Base-by-base conservation (phyloP, 2,329 filamentous ascomycete genomes). In the Phyllosticta citriasiana region DNA sequence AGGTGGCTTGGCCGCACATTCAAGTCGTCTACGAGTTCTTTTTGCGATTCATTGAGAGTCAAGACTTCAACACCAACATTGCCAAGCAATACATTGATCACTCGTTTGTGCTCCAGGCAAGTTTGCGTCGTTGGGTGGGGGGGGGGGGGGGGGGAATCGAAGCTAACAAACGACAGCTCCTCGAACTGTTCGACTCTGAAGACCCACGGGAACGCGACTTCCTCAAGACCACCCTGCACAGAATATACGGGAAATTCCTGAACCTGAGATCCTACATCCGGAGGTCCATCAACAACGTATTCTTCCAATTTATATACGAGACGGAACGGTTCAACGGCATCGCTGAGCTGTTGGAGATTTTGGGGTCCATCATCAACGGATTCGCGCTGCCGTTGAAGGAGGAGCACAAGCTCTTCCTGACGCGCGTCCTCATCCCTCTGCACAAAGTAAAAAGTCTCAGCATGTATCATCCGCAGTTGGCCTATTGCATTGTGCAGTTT, bases 11-110 rank as follows among this genome's bases (percentile, higher is more conserved):
- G 94, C 94, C 94, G 7, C 94, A 99, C 74, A 99, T 99, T 63
- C 94, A 99, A 77, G 94, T 99, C 61, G 94, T 99, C 51, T 99
- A 99, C 76, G 94, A 99, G 76, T 99, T 99, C 81, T 99, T 99
- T 81, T 81, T 99, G 64, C 85, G 94, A 63, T 99, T 99, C 77
- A 99, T 99, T 68, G 94, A 99, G 76, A 97, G 94, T 76, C 94
- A 97, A 74, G 94, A 99, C 75, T 99, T 99, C 82, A 99, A 97
- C 80, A 99, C 94, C 67, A 99, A 99, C 77, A 97, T 97, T 70
- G 94, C 94, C 67, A 99, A 99, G 79, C 89, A 92, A 64, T 97
- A 96, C 75, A 99, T 99, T 73, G 94, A 99, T 72, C 94, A 99
- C 75, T 89, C 90, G 73, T 99, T 99, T 72, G 94, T 99, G 54